Conservation (phyloP, 1,284 basidiomycete genomes). For the Earliella scabrosa region DNA sequence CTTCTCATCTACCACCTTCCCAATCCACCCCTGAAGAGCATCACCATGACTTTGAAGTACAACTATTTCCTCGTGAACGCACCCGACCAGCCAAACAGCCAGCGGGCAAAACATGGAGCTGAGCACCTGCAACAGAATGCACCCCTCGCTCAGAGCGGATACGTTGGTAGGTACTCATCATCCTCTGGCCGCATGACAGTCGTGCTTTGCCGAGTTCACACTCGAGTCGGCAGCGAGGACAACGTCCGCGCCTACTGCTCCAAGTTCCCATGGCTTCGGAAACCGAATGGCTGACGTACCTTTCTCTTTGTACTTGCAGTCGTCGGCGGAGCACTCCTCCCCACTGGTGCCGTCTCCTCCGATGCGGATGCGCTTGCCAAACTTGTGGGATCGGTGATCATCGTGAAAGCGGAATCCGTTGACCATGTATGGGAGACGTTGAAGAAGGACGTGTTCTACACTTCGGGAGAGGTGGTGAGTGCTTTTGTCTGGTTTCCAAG, state of each 20-base stretch:
- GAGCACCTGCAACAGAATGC: slow-evolving; percentile 3
- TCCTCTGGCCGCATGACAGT: neutral
- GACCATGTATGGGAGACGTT: slow-evolving; percentile 10
- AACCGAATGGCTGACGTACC: neutral
- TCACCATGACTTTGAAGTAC: neutral
- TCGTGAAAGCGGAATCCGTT: slow-evolving; percentile 8
- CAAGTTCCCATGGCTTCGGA: neutral
- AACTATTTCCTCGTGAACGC: slow-evolving; percentile 12
- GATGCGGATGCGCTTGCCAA: neutral
- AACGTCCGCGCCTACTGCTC: too few relatives aligned
- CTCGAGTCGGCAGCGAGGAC: too few relatives aligned
- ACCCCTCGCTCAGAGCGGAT: slow-evolving; percentile 1
- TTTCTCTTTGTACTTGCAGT: neutral
- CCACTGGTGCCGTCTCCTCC: neutral
- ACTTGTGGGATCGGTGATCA: slow-evolving; percentile 7
- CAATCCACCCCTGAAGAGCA: neutral
- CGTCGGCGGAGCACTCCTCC: slow-evolving; percentile 4
- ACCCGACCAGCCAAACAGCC: slow-evolving; percentile 3
- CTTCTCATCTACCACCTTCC: neutral
- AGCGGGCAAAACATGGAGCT: neutral
- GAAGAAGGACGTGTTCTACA: slow-evolving; percentile 12
- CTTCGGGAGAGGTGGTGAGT: slow-evolving; percentile 10
- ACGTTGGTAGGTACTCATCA: slow-evolving; percentile 1
- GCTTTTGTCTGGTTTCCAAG: too few relatives aligned
- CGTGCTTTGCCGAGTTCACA: too few relatives aligned